Evolutionary conservation across 2,329 filamentous ascomycete genomes (phyloP).

Genomic region (Aspergillus costaricaensis): DNA sequence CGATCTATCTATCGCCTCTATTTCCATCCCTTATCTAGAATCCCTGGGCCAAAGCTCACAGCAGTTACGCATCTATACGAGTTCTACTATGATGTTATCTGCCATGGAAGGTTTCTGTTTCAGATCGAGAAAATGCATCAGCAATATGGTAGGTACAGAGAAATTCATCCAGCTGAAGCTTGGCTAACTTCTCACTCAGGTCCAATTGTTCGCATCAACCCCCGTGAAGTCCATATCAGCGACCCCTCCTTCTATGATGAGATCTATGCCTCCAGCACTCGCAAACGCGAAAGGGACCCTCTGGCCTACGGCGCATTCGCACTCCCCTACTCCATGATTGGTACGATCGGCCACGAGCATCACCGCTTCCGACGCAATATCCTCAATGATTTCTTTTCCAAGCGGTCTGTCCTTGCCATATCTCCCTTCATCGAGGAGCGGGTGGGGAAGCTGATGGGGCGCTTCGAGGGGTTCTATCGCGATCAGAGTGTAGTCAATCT

Average conservation of each 20-base stretch:
- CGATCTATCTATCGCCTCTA: background rate
- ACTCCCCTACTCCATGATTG: background rate
- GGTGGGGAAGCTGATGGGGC: background rate
- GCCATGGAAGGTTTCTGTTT: background rate
- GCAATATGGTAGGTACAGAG: slow-evolving; percentile 4
- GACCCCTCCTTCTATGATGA: slow-evolving; percentile 12
- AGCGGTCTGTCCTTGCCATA: slow-evolving; percentile 2
- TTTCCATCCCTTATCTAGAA: background rate
- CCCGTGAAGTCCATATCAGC: slow-evolving; percentile 9
- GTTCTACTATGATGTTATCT: slow-evolving; percentile 1
- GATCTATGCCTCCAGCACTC: slow-evolving; percentile 8
- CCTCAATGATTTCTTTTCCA: slow-evolving; percentile 16
- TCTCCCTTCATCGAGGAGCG: background rate
- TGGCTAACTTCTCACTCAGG: background rate
- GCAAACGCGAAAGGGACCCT: slow-evolving; percentile 10
- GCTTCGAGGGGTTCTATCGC: background rate
- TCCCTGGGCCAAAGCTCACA: background rate
- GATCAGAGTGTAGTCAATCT: background rate
- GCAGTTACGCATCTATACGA: background rate
- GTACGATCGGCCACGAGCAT: slow-evolving; percentile 7
- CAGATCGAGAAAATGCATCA: slow-evolving; percentile 6
- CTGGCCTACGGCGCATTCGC: background rate
- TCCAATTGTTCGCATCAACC: slow-evolving; percentile 14
- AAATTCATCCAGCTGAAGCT: background rate
- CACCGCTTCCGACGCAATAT: slow-evolving; percentile 14